Base-by-base conservation (phyloP, 2,329 filamentous ascomycete species). In the Pezicula neosporulosa region DNA sequence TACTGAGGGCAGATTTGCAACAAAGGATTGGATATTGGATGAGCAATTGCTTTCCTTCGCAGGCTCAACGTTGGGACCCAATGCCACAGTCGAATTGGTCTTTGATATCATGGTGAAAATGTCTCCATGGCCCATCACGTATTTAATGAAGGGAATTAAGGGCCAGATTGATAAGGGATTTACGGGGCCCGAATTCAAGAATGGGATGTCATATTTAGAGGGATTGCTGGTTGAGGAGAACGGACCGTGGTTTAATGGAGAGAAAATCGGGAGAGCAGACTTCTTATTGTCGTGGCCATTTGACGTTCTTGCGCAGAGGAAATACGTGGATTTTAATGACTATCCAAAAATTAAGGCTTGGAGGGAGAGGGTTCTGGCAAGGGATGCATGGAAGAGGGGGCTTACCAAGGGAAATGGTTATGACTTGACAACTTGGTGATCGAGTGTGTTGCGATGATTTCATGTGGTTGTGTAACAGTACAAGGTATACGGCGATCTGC, bases 241-340 rank as follows among this genome's bases (percentile, higher is more conserved):
- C 2, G 30, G 30, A 33, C 30, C 30, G 13, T 66, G 60, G 62
- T 67, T 66, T 38, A 63, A 63, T 49, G 69, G 69, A 6, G 51
- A 55, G 44, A 37, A 57, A 12, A 51, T 66, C 15, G 68, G 69
- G 4, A 56, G 66, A 47, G 52, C 56, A 9, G 69, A 71, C 62
- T 55, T 71, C 13, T 66, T 66, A 51, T 38, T 70, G 44, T 66
- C 54, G 44, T 72, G 59, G 56, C 63, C 64, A 0, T 53, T 71
- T 56, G 68, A 70, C 50, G 56, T 63, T 15, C 60, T 66, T 38
- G 53, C 35, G n/a, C 55, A 61, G 44, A 60, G 63, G 24, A 57
- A 55, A 15, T 69, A 62, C 49, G 59, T 68, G 24, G 58, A 70
- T 53, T 50, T 63, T 21, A 35, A 54, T 18, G 63, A 66, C 27